Evolutionary conservation across 805 yeast genomes (phyloP).

Genomic region (Starmerella apis): DNA sequence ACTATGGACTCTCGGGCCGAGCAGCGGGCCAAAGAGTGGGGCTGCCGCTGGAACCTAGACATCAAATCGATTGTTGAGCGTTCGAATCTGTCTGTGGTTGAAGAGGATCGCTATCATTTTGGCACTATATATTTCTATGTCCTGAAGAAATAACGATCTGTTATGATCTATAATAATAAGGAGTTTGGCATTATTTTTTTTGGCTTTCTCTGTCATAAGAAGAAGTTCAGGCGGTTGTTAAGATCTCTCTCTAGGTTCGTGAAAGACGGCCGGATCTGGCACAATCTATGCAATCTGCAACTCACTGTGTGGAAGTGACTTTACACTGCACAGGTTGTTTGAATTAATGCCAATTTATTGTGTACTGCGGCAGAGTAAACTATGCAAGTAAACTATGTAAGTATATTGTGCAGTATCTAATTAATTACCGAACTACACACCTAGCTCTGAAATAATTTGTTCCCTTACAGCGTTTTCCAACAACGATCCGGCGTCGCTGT

Average conservation of each 20-base stretch:
- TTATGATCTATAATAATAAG: not conserved
- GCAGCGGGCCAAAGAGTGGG: constrained; percentile 81
- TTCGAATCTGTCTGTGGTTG: constrained; percentile 73
- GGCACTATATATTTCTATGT: constrained; percentile 62
- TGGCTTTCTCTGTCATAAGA: no score
- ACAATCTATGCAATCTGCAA: no score
- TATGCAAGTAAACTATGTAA: no score
- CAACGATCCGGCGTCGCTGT: constrained; percentile 56
- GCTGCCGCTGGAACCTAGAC: constrained; percentile 94
- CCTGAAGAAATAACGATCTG: constrained; percentile 12
- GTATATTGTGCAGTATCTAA: no score
- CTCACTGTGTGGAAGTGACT: no score
- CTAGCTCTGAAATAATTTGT: constrained; percentile 22
- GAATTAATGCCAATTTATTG: no score
- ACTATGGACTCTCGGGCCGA: constrained; percentile 75
- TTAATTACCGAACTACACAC: not conserved
- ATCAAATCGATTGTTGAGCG: constrained; percentile 76
- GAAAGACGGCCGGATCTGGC: no score
- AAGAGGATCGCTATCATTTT: constrained; percentile 69
- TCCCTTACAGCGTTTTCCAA: constrained; percentile 66
- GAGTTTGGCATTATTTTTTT: not conserved
- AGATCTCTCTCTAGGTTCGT: no score
- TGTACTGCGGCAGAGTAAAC: no score
- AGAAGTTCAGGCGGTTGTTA: no score
- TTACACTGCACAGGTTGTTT: no score